Evolutionary conservation across 2,329 filamentous ascomycete genomes (phyloP).

Genomic region (Phialemoniopsis sp.): DNA sequence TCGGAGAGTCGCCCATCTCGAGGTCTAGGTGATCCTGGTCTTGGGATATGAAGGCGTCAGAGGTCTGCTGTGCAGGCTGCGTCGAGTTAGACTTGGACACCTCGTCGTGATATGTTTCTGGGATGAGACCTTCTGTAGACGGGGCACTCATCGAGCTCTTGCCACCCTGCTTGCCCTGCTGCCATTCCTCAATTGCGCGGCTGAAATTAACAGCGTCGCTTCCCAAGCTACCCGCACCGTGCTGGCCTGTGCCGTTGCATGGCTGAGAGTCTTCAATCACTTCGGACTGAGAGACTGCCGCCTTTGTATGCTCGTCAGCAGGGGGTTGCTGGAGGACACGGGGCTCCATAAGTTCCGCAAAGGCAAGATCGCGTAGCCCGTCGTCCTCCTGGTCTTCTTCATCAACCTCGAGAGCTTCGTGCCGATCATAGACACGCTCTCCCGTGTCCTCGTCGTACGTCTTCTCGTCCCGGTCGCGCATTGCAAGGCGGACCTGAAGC

Average conservation of each 20-base stretch:
- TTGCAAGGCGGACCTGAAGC: conserved; percentile 63
- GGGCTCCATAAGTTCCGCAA: conserved; percentile 63
- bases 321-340: conserved; percentile 53
- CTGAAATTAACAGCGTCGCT: too few relatives aligned
- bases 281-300: too few relatives aligned
- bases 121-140: conserved; percentile 12
- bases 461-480: conserved; percentile 60
- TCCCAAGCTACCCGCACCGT: too few relatives aligned
- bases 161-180: too few relatives aligned
- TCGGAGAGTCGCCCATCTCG: too few relatives aligned
- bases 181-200: too few relatives aligned
- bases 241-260: too few relatives aligned
- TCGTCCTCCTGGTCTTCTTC: conserved; percentile 53
- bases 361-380: conserved; percentile 55
- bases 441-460: conserved; percentile 64
- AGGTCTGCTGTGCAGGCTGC: conserved; percentile 32
- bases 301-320: neutral
- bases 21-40: too few relatives aligned
- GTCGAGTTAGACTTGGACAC: conserved; percentile 16
- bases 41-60: conserved; percentile 21
- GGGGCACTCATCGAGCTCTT: too few relatives aligned
- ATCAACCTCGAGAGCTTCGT: conserved; percentile 66
- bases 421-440: conserved; percentile 69
- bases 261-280: too few relatives aligned
- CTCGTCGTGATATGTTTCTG: conserved; percentile 13